Percentiles rank a stretch among this genome's conserved stretches.
Evolutionary conservation across 768 basidiomycete species (phyloP).

Genomic region (Suillus hirtellus): DNA sequence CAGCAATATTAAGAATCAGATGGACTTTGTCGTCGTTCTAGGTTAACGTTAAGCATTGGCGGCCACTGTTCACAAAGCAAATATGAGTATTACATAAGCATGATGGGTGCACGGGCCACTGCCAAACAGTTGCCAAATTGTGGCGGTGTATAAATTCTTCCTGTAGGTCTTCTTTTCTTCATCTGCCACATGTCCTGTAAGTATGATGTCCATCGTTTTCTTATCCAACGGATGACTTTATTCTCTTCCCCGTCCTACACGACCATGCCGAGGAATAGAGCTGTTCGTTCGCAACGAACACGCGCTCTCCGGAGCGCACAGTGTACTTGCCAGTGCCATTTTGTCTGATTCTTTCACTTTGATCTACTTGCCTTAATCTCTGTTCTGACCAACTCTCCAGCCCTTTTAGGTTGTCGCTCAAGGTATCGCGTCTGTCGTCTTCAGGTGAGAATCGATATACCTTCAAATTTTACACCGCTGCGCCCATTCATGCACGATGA

Average conservation of each 20-base stretch:
- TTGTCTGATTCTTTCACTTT: slow-evolving; percentile 55
- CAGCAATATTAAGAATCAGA: slow-evolving; percentile 10
- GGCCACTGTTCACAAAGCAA: slow-evolving; percentile 1
- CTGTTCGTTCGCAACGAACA: slow-evolving; percentile 76
- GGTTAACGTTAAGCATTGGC: slow-evolving; percentile 3
- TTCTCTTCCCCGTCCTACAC: slow-evolving; percentile 93
- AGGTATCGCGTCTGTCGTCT: not conserved
- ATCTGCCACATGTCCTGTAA: slow-evolving; percentile 19
- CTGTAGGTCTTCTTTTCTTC: not conserved
- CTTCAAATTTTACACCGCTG: slow-evolving; percentile 15
- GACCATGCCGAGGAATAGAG: slow-evolving; percentile 87
- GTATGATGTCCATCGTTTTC: not conserved
- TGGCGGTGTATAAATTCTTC: slow-evolving; percentile 27
- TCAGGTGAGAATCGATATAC: slow-evolving; percentile 27
- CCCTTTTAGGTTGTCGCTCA: not conserved
- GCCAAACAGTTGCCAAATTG: slow-evolving; percentile 30
- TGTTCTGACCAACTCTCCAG: slow-evolving; percentile 19
- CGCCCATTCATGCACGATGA: slow-evolving; percentile 45
- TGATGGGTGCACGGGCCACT: slow-evolving; percentile 30
- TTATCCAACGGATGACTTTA: slow-evolving; percentile 57
- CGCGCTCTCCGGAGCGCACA: slow-evolving; percentile 58
- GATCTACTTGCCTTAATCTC: not conserved
- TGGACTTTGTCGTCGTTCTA: slow-evolving; percentile 21
- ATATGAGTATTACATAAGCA: slow-evolving; percentile 28
- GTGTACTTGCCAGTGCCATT: slow-evolving; percentile 91